Percentiles rank a stretch among this genome's conserved stretches.
Evolutionary conservation across 2,329 filamentous ascomycete genomes (phyloP).

Genomic region (Verticillium albo-atrum): DNA sequence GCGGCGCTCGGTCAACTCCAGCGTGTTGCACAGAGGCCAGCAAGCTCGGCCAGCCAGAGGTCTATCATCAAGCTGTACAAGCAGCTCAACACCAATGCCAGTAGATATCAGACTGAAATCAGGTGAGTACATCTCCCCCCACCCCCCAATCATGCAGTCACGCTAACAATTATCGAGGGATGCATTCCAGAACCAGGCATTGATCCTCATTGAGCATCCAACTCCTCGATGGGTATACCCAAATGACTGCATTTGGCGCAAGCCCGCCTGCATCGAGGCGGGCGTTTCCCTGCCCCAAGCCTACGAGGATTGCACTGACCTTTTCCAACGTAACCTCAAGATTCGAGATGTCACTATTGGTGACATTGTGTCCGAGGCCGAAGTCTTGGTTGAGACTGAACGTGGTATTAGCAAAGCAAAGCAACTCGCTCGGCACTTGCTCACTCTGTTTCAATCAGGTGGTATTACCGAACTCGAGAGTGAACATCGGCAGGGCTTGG

Average conservation of each 20-base stretch:
- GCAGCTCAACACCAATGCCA: neutral
- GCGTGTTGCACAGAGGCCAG: neutral
- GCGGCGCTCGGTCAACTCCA: neutral
- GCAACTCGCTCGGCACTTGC: neutral
- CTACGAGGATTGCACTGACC: neutral
- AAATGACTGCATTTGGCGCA: neutral
- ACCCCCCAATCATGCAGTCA: neutral
- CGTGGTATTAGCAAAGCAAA: neutral
- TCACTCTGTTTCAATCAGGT: neutral
- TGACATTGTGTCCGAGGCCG: neutral
- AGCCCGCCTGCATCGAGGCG: neutral
- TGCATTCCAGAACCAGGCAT: neutral
- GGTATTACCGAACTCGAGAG: neutral
- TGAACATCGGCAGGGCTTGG: neutral
- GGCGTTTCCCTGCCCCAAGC: neutral
- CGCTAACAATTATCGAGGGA: neutral
- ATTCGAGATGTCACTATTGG: neutral
- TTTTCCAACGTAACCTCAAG: neutral
- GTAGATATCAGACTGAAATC: neutral
- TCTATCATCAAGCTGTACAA: neutral
- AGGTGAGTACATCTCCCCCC: neutral
- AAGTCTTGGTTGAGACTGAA: neutral
- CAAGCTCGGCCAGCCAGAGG: neutral
- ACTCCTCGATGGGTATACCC: neutral
- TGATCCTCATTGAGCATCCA: neutral